Base-by-base conservation (phyloP, 805 yeast genomes). In the Saccharomycopsis guyanensis region DNA sequence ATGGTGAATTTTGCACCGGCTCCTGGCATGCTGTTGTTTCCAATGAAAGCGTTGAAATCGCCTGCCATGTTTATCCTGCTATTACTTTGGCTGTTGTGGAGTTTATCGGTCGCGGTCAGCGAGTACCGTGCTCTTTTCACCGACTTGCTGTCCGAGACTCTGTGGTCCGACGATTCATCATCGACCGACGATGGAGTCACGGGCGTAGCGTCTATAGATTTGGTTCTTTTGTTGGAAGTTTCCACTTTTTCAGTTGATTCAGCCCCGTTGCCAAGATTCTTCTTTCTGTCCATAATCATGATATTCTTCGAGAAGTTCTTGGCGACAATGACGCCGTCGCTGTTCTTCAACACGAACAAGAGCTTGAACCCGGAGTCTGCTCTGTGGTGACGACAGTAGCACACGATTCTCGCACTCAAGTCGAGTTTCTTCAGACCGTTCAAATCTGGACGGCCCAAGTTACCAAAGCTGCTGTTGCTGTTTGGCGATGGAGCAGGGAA, bases 341-440 rank as follows among this genome's bases (percentile, higher is more conserved):
- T 59, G 61, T 89, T 79, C 51, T 77, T 80, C 42, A 91, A 59
- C 2, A 83, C 76, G 52, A 86, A 77, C 39, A 86, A 64, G 34
- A 85, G 66, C 57, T 77, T 78, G 68, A 89, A 91, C 1, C 98
- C 98, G 35, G 73, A 73, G n/a, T 80, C 69, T 52, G 89, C 96
- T 54, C 80, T 78, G 64, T 93, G 98, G 64, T 93, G 98, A 54
- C 97, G 78, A 66, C 97, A 93, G 62, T 93, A 91, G 64, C 98
- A 91, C 7, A 91, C 91, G 36, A 93, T 78, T 63, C 98, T 76
- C 20, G 96, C 68, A 18, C 77, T 75, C 3, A 79, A 60, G 42
- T 73, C 78, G 16, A 76, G 57, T 31, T 56, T 58, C 38, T 66
- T 68, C 6, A 54, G 52, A 15, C 50, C 55, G 23, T 54, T 53